Percentiles rank a stretch among this genome's conserved stretches.
Evolutionary conservation across 257 asterid species (phyloP).

Genomic region (Capsicum baccatum): DNA sequence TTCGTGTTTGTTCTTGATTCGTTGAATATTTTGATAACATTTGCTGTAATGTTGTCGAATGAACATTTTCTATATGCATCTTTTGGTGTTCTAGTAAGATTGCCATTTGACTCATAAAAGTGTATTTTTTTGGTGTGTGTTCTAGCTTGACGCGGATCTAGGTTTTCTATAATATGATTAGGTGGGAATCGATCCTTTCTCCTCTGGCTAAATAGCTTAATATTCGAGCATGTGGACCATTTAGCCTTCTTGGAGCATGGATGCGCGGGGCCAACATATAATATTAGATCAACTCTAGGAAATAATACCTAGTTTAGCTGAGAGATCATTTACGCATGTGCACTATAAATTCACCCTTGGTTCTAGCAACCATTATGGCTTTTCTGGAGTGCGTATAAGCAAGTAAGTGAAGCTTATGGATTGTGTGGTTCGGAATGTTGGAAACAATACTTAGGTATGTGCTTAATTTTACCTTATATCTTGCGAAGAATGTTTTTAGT

Average conservation of each 20-base stretch:
- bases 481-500: no score
- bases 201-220: no score
- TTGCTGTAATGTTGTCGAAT: neutral
- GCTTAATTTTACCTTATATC: neutral
- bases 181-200: no score
- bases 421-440: neutral
- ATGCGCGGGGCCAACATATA: no score
- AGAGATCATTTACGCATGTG: no score
- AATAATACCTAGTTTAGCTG: no score
- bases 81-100: neutral
- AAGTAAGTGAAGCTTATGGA: constrained; percentile 8
- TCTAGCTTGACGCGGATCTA: no score
- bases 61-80: neutral
- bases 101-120: neutral
- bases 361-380: constrained; percentile 15
- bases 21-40: neutral
- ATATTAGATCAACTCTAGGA: no score
- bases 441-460: neutral
- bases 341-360: no score
- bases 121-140: neutral
- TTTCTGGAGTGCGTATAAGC: neutral
- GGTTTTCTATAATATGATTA: no score
- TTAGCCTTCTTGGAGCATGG: no score
- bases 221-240: no score
- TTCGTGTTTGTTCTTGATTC: neutral